Evolutionary conservation across 441 rosid species (phyloP).

Genomic region (Viola pubescens): DNA sequence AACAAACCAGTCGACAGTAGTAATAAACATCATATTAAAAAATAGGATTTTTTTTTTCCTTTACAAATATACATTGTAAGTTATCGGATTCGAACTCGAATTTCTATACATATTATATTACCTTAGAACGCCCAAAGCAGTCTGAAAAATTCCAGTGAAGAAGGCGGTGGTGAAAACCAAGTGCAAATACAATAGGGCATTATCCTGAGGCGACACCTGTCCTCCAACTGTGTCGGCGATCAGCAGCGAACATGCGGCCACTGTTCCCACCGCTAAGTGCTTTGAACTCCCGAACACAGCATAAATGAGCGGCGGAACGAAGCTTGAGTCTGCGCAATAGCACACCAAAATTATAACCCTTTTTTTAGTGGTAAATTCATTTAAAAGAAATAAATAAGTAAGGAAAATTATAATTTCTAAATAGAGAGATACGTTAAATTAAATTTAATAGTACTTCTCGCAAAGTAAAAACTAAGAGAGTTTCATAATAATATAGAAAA

Average conservation of each 20-base stretch:
- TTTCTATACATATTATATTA: neutral
- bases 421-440: too few relatives aligned
- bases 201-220: constrained; percentile 25
- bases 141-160: constrained; percentile 67
- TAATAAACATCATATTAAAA: neutral
- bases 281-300: constrained; percentile 77
- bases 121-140: constrained; percentile 56
- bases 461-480: neutral
- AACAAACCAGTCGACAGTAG: neutral
- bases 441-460: too few relatives aligned
- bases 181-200: constrained; percentile 55
- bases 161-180: constrained; percentile 63
- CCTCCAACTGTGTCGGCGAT: constrained; percentile 40
- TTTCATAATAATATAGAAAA: neutral
- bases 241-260: constrained; percentile 70
- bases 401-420: too few relatives aligned
- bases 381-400: neutral
- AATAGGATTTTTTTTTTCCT: too few relatives aligned
- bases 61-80: too few relatives aligned
- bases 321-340: constrained; percentile 59
- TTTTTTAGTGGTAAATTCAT: too few relatives aligned
- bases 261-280: constrained; percentile 72
- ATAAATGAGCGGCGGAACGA: constrained; percentile 73
- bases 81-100: too few relatives aligned
- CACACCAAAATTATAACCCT: neutral